Evolutionary conservation across 2,329 filamentous ascomycete genomes (phyloP).

Genomic region (Botryosphaeria dothidea): DNA sequence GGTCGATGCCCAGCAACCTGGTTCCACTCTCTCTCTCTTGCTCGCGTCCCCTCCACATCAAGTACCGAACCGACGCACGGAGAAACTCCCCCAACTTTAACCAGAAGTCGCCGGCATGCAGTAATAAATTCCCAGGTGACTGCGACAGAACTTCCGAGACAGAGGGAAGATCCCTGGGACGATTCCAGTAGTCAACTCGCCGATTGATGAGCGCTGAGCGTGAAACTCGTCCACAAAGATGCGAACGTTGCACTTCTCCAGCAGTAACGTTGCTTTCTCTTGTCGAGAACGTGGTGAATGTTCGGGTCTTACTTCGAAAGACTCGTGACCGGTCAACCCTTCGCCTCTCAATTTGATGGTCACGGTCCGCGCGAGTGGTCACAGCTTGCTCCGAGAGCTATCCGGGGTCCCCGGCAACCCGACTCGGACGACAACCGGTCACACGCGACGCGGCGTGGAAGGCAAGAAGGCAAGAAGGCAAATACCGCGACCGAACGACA

Average conservation of each 20-base stretch:
- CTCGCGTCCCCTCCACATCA: neutral
- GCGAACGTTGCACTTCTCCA: no score
- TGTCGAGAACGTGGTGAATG: neutral
- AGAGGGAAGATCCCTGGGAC: no score
- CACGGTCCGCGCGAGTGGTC: neutral
- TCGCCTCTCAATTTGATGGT: neutral
- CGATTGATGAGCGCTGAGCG: no score
- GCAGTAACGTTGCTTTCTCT: neutral
- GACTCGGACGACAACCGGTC: neutral
- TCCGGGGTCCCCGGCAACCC: neutral
- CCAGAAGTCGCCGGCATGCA: neutral
- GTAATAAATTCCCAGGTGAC: no score
- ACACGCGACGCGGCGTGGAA: neutral
- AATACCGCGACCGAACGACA: neutral
- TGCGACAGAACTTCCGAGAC: no score
- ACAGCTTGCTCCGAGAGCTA: neutral
- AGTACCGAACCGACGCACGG: neutral
- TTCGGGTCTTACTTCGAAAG: neutral
- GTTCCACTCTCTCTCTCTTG: neutral
- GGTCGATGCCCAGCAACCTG: neutral
- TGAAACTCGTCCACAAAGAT: no score
- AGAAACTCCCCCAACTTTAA: neutral
- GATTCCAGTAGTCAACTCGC: no score
- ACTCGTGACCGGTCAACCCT: neutral
- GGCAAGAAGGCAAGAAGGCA: neutral